phyloP scores from a whole-genome alignment of 108 stramenopile species.

The Stephanodiscus minutulus region DNA sequence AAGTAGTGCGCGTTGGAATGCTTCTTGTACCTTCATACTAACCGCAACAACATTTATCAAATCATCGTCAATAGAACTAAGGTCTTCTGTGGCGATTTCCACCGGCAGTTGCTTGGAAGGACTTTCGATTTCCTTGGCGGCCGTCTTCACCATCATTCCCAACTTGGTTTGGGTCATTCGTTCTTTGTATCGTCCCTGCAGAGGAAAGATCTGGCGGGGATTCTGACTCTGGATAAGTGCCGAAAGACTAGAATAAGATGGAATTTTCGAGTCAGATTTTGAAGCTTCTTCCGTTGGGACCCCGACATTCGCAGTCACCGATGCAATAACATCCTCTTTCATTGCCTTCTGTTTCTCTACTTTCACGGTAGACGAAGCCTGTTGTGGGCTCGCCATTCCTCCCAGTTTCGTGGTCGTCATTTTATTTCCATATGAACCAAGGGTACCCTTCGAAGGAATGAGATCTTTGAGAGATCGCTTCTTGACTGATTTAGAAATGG shows the following conservation, averaged over 20 bases:
- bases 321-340: constrained; percentile 21
- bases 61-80: constrained; percentile 7
- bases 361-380: constrained; percentile 12
- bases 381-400: constrained; percentile 30
- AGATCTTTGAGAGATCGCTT: constrained; percentile 30
- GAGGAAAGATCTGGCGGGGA: background rate
- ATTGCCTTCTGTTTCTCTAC: constrained; percentile 19
- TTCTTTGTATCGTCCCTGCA: background rate
- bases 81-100: constrained; percentile 3
- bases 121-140: background rate
- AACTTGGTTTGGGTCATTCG: constrained; percentile 19
- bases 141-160: constrained; percentile 14
- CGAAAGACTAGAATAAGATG: constrained; percentile 19
- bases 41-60: constrained; percentile 1
- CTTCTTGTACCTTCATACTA: constrained; percentile 28
- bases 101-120: constrained; percentile 1
- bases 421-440: constrained; percentile 11
- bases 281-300: background rate
- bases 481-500: constrained; percentile 4
- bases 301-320: background rate
- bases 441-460: constrained; percentile 15
- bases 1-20: constrained; percentile 40
- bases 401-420: constrained; percentile 30
- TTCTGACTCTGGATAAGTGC: constrained; percentile 17
- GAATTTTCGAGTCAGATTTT: background rate